Percentiles rank a stretch among this genome's conserved stretches.
phyloP scores from a whole-genome alignment of 2,329 filamentous ascomycete genomes.

The Colletotrichum orchidophilum region DNA sequence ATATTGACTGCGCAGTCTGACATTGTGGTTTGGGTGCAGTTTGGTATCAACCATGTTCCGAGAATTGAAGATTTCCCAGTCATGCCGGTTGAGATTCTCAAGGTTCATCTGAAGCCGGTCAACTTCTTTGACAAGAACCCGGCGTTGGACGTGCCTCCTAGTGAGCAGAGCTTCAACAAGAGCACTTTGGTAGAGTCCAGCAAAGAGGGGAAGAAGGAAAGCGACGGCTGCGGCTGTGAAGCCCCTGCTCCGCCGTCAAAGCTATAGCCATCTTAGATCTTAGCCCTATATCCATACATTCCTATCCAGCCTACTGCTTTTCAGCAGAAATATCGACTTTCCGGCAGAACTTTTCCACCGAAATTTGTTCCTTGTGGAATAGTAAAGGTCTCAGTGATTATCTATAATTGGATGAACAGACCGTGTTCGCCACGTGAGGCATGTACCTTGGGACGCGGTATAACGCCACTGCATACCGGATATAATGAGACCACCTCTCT shows the following conservation, averaged over 20 bases:
- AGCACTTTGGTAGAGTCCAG: slow-evolving; percentile 20
- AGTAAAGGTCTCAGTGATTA: not conserved
- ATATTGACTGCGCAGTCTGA: slow-evolving; percentile 15
- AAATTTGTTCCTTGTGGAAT: not conserved
- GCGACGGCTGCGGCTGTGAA: not conserved
- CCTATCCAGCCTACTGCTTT: not conserved
- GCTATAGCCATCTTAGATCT: not conserved
- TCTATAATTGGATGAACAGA: not conserved
- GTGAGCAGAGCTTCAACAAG: slow-evolving; percentile 30
- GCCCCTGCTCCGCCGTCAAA: slow-evolving; percentile 2
- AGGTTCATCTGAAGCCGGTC: slow-evolving; percentile 57
- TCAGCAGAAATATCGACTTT: too few relatives aligned
- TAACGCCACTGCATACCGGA: not conserved
- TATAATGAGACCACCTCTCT: too few relatives aligned
- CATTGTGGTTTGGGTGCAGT: slow-evolving; percentile 63
- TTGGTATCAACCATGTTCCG: slow-evolving; percentile 64
- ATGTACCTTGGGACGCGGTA: not conserved
- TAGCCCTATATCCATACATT: not conserved
- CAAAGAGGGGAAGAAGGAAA: not conserved
- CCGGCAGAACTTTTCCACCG: too few relatives aligned
- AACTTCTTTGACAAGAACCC: slow-evolving; percentile 64
- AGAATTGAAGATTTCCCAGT: slow-evolving; percentile 67
- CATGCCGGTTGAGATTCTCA: slow-evolving; percentile 67
- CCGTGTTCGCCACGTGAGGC: not conserved
- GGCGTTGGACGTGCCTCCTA: slow-evolving; percentile 46